These are phyloP conservation scores for Stromatinia cepivora DNA, from an alignment of 2,329 filamentous ascomycete species.

Conservation along the genomic window DNA sequence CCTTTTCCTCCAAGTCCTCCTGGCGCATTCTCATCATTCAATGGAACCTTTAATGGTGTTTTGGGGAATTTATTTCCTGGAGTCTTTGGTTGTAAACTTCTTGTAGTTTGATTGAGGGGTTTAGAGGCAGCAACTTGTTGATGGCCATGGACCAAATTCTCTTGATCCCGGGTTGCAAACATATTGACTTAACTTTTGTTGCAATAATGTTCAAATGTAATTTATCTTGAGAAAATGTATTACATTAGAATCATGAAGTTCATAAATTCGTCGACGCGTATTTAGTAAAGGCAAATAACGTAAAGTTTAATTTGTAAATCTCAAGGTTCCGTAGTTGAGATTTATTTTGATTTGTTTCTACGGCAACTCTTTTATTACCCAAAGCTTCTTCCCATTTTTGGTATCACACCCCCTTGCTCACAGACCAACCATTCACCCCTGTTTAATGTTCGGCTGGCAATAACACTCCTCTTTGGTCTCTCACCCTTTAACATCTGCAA, in stretches of 20 bases:
- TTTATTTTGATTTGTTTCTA: constrained; percentile 27
- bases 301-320: background rate
- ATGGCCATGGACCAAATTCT: constrained; percentile 78
- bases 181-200: constrained; percentile 48
- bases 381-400: constrained; percentile 10
- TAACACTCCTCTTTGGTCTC: constrained; percentile 18
- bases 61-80: constrained; percentile 75
- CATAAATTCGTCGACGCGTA: constrained; percentile 8
- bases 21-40: constrained; percentile 84
- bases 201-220: constrained; percentile 16
- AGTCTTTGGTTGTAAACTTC: constrained; percentile 70
- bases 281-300: background rate
- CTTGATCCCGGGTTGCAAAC: constrained; percentile 80
- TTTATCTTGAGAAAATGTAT: background rate
- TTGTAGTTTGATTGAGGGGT: constrained; percentile 64
- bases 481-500: constrained; percentile 19
- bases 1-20: constrained; percentile 57
- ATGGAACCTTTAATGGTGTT: constrained; percentile 74
- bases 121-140: constrained; percentile 72
- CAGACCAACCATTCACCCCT: constrained; percentile 22
- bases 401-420: constrained; percentile 18
- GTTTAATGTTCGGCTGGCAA: constrained; percentile 25
- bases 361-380: constrained; percentile 24
- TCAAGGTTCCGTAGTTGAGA: background rate
- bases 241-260: constrained; percentile 16